Percentiles rank a stretch among this genome's conserved stretches.
phyloP scores from a whole-genome alignment of 176 grass and related monocot species.

The Saccharum spontaneum region DNA sequence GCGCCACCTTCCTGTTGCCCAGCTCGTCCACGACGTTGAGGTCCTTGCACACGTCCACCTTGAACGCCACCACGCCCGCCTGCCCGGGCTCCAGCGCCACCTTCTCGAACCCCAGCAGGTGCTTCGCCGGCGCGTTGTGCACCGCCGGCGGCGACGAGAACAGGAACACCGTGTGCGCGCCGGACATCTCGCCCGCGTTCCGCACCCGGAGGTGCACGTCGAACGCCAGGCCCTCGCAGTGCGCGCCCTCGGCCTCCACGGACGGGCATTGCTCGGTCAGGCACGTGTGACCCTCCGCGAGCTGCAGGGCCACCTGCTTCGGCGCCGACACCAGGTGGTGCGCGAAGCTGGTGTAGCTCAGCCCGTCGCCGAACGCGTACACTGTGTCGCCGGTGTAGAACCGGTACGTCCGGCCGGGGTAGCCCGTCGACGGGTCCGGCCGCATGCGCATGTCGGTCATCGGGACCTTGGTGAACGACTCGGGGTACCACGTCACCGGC shows the following conservation, averaged over 20 bases:
- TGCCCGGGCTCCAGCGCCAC: constrained; percentile 54
- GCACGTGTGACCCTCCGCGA: constrained; percentile 75
- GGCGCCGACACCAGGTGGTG: constrained; percentile 63
- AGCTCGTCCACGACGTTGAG: constrained; percentile 84
- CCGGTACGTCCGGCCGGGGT: constrained; percentile 86
- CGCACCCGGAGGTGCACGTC: constrained; percentile 57
- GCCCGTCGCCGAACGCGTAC: constrained; percentile 83
- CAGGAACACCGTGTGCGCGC: constrained; percentile 77
- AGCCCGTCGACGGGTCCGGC: constrained; percentile 52
- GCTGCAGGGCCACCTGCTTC: constrained; percentile 50
- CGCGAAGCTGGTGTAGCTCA: constrained; percentile 79
- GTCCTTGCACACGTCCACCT: constrained; percentile 88
- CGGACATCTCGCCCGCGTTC: constrained; percentile 51
- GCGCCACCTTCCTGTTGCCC: constrained; percentile 70
- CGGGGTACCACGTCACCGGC: constrained; percentile 94
- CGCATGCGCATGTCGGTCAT: constrained; percentile 97
- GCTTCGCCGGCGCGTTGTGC: constrained; percentile 81
- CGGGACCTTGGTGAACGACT: constrained; percentile 53
- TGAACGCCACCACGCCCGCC: constrained; percentile 57
- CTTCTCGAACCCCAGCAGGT: constrained; percentile 83
- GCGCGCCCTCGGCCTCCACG: constrained; percentile 46
- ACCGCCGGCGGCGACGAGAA: constrained; percentile 78
- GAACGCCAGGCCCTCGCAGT: constrained; percentile 56
- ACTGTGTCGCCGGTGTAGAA: constrained; percentile 86
- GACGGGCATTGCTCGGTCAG: constrained; percentile 54